These are phyloP conservation scores for Physcomitrium patens DNA, from an alignment of 225 moss, liverwort and hornwort species.

Conservation along the genomic window DNA sequence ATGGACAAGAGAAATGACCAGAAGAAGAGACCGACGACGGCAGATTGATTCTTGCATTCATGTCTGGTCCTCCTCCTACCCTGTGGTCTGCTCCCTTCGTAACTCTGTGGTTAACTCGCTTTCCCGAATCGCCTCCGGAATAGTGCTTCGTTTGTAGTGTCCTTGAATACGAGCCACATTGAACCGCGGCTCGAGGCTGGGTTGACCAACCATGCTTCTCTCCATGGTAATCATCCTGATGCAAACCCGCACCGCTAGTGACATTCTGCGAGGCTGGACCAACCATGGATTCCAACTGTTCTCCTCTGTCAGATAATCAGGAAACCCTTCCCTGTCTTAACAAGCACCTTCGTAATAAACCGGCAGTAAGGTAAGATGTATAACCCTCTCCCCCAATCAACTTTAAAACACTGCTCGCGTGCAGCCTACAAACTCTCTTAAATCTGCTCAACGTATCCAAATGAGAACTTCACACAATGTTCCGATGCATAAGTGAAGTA, in stretches of 20 bases:
- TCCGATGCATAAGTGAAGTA: not conserved
- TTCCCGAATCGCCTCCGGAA: constrained; percentile 21
- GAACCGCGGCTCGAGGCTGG: constrained; percentile 24
- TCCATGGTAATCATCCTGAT: constrained; percentile 33
- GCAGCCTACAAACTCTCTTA: not conserved
- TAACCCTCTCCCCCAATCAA: not conserved
- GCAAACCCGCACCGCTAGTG: constrained; percentile 33
- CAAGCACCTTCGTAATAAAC: not conserved
- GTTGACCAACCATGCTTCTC: constrained; percentile 30
- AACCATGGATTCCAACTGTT: constrained; percentile 49
- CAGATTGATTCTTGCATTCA: constrained; percentile 21
- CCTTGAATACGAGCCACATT: constrained; percentile 13
- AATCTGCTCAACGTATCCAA: constrained; percentile 18
- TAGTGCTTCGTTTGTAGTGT: constrained; percentile 20
- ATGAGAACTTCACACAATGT: constrained; percentile 1
- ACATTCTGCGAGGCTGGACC: constrained; percentile 36
- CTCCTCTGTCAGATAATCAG: not conserved
- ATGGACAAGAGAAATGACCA: constrained; percentile 27
- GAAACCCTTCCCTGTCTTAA: not conserved
- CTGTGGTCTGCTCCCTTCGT: constrained; percentile 29
- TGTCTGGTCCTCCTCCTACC: constrained; percentile 18
- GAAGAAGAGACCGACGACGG: constrained; percentile 33
- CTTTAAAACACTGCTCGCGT: not conserved
- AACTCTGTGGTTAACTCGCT: constrained; percentile 14
- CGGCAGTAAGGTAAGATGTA: not conserved